phyloP scores from a whole-genome alignment of 768 basidiomycete species.

The Suillus spraguei region DNA sequence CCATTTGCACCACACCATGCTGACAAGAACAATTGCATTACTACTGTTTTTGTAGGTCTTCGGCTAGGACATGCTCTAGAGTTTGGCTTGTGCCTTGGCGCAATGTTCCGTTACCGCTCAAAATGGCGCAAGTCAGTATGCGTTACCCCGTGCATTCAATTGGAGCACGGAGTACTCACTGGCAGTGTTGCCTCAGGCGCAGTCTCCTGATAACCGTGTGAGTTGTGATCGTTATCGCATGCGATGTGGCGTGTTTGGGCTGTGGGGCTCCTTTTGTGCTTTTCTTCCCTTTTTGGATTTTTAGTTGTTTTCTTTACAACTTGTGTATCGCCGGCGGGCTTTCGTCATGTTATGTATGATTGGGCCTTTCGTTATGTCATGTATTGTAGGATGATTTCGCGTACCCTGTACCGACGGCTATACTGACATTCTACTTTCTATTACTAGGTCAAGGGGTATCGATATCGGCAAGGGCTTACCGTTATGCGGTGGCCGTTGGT shows the following conservation, averaged over 20 bases:
- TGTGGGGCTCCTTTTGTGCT: neutral
- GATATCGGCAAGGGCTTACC: neutral
- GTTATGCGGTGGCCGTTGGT: neutral
- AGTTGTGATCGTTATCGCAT: constrained; percentile 8
- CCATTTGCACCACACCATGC: neutral
- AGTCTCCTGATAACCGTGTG: constrained; percentile 34
- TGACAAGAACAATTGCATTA: neutral
- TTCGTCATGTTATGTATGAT: neutral
- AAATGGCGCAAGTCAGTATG: neutral
- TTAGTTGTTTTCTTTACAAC: neutral
- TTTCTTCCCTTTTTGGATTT: neutral
- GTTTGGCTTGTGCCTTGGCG: neutral
- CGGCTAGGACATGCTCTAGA: neutral
- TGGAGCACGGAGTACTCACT: neutral
- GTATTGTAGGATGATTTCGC: neutral
- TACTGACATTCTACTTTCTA: neutral
- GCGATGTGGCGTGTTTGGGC: constrained; percentile 5
- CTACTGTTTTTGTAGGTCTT: neutral
- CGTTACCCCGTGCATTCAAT: neutral
- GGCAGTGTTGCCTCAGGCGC: constrained; percentile 15
- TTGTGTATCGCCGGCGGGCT: neutral
- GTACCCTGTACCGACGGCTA: neutral
- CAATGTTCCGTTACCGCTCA: neutral
- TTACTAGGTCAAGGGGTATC: neutral
- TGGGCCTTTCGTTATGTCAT: neutral